These are phyloP conservation scores for Hymenoscyphus fraxineus DNA, from an alignment of 2,329 filamentous ascomycete species.

Conservation along the genomic window DNA sequence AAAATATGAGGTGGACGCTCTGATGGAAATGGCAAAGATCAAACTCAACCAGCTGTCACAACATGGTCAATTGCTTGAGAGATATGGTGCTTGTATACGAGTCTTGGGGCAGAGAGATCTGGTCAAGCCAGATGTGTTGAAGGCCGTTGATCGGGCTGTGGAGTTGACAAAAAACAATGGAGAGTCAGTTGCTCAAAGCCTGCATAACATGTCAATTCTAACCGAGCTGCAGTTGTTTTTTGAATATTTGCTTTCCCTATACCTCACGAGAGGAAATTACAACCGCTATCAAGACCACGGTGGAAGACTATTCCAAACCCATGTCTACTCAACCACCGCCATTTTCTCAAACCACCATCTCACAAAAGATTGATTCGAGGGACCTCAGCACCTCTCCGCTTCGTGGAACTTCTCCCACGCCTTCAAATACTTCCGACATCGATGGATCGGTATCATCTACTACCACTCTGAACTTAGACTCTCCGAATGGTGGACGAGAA, in stretches of 20 bases:
- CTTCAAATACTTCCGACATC: slow-evolving; percentile 39
- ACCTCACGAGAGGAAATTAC: slow-evolving; percentile 96
- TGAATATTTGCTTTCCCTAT: slow-evolving; percentile 98
- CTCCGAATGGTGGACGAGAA: slow-evolving; percentile 29
- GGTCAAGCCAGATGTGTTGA: slow-evolving; percentile 80
- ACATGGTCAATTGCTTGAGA: slow-evolving; percentile 87
- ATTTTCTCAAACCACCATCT: slow-evolving; percentile 85
- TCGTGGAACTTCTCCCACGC: slow-evolving; percentile 46
- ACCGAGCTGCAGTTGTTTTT: slow-evolving; percentile 46
- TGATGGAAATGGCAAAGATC: slow-evolving; percentile 97
- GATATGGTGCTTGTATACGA: slow-evolving; percentile 83
- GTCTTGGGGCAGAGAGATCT: slow-evolving; percentile 81
- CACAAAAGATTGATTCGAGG: slow-evolving; percentile 75
- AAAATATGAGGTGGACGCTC: slow-evolving; percentile 90
- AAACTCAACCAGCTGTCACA: slow-evolving; percentile 89
- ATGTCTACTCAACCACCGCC: slow-evolving; percentile 61
- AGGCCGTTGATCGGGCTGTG: slow-evolving; percentile 81
- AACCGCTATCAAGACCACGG: slow-evolving; percentile 79
- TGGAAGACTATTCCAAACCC: slow-evolving; percentile 78
- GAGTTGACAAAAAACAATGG: slow-evolving; percentile 85
- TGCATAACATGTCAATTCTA: slow-evolving; percentile 13
- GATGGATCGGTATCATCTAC: slow-evolving; percentile 56
- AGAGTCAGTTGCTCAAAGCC: slow-evolving; percentile 47
- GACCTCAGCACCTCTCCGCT: slow-evolving; percentile 40
- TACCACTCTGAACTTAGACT: slow-evolving; percentile 44